Evolutionary conservation across 2,329 filamentous ascomycete genomes (phyloP).

Genomic region (Elsinoe necatrix): DNA sequence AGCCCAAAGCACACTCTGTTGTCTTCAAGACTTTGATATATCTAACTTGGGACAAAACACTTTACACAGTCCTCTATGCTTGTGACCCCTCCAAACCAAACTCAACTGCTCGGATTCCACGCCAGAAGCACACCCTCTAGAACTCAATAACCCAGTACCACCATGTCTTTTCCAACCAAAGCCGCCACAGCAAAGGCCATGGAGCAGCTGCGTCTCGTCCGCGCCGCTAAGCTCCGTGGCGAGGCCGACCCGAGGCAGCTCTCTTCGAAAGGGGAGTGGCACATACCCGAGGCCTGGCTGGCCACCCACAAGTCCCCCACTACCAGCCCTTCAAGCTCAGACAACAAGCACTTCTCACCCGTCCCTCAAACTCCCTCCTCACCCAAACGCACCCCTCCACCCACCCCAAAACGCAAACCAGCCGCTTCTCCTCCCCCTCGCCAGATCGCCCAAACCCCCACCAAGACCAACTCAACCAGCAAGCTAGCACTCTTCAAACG

Average conservation of each 20-base stretch:
- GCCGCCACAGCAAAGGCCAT: neutral
- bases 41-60: neutral
- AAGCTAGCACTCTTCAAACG: neutral
- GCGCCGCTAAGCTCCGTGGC: neutral
- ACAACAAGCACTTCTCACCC: neutral
- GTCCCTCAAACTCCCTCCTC: neutral
- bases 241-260: neutral
- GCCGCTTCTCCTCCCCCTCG: neutral
- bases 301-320: neutral
- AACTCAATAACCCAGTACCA: neutral
- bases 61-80: neutral
- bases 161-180: neutral
- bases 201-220: neutral
- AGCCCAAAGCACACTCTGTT: neutral
- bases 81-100: neutral
- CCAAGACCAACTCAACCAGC: neutral
- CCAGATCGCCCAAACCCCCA: neutral
- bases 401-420: neutral
- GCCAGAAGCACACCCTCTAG: neutral
- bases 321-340: neutral
- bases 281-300: neutral
- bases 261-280: neutral
- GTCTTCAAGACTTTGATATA: neutral
- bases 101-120: neutral
- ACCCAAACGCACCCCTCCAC: neutral